Evolutionary conservation across 2,329 filamentous ascomycete genomes (phyloP), one percentile per base, ranked within the genome.

Genomic region (Penicillium sclerotigenum): DNA sequence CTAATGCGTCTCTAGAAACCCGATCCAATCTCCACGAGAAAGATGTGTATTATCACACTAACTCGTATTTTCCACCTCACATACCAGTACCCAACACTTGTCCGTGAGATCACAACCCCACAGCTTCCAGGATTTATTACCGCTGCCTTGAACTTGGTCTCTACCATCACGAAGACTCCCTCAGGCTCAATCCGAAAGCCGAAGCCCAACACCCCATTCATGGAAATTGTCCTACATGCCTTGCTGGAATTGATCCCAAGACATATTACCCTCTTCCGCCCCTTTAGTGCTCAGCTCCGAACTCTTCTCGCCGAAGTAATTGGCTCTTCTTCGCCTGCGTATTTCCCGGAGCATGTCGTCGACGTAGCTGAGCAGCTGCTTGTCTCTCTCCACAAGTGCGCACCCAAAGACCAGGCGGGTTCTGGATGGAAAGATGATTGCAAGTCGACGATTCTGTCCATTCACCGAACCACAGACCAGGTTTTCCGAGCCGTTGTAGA

Each of bases 51-150:
- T 47, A 83, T 94, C 59, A 85, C 89, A 14, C 77, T 97, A 59
- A 89, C 89, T 20, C 87, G 89, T 67, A 91, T 97, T 64, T 97
- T 94, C 75, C 82, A 86, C 63, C 82, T 94, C 34, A 88, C 92
- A 38, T 89, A 91, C 68, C 85, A 87, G 36, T 91, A 91, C 68
- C 90, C 88, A 57, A 94, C 90, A 9, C 79, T 97, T 51, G 81
- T 93, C 42, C 83, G 93, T 65, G 92, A 97, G 70, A 90, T 97
- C 58, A 92, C 89, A 1, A 96, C 91, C 0, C 91, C 91, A 3
- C 89, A 85, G 3, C 77, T 97, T 20, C 85, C 90, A 1, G 77
- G 82, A 1, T 96, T 93, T 66, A 81, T 92, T 43, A 86, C 84
- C 0, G 81, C 87, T 3, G 91, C 88, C 65, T 73, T 96, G 42